Conservation (phyloP, 177 flowering plant genomes). For the Vitis hybrid region DNA sequence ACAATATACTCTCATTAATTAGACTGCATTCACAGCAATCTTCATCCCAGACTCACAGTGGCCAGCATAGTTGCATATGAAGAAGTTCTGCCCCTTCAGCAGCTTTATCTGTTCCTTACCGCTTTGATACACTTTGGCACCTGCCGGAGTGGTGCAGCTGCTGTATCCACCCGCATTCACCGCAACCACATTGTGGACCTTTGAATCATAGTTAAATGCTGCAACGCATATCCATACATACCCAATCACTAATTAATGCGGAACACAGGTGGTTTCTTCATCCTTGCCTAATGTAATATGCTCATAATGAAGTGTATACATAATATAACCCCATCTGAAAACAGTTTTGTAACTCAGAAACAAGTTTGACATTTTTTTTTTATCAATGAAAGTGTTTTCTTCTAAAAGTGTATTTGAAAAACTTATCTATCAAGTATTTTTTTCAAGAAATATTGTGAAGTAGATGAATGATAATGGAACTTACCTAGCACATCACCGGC, state of each 20-base stretch:
- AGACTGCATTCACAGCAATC: conserved; percentile 34
- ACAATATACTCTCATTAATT: not conserved
- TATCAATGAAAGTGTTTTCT: no score
- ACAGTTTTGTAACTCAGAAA: no score
- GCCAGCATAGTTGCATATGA: conserved; percentile 45
- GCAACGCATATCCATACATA: conserved; percentile 5
- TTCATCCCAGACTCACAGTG: conserved; percentile 51
- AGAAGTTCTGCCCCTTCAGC: conserved; percentile 40
- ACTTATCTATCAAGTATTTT: no score
- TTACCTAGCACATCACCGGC: conserved; percentile 50
- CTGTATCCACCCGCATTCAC: conserved; percentile 30
- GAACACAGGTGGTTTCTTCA: no score
- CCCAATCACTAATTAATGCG: no score
- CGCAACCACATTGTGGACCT: conserved; percentile 37
- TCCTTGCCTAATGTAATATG: no score
- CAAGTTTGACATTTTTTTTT: no score
- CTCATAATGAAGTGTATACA: no score
- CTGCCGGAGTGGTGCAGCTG: conserved; percentile 25
- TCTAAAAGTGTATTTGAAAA: no score
- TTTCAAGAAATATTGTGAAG: no score
- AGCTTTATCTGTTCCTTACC: conserved; percentile 39
- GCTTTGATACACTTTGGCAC: conserved; percentile 22
- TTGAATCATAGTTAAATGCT: conserved; percentile 42
- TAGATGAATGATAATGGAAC: not conserved
- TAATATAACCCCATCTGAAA: no score